Base-by-base conservation (phyloP, 306 rosid genomes). In the Phaseolus lunatus region DNA sequence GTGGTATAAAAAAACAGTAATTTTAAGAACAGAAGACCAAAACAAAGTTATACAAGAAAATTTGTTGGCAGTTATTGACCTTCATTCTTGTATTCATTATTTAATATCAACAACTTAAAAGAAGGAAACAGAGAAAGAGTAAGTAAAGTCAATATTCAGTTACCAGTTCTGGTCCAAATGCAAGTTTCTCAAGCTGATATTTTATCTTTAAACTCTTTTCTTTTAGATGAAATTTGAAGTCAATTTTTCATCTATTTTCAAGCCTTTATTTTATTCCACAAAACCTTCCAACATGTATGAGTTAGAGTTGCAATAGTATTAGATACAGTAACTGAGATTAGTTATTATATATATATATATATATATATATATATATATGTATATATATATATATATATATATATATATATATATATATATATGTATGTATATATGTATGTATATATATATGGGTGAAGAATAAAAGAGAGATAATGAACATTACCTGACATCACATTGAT, bases 401-500 rank as follows among this genome's bases (percentile, higher is more conserved):
- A n/a, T n/a, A n/a, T n/a, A n/a, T n/a, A n/a, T n/a, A n/a, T n/a
- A n/a, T n/a, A n/a, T n/a, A n/a, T n/a, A n/a, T n/a, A n/a, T n/a
- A n/a, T n/a, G n/a, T n/a, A n/a, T n/a, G n/a, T n/a, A n/a, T n/a
- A n/a, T n/a, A n/a, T n/a, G n/a, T n/a, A n/a, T n/a, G n/a, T n/a
- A n/a, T n/a, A n/a, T n/a, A n/a, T n/a, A n/a, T n/a, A n/a, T 31
- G 35, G 35, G 35, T 31, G 7, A 5, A 31, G 31, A 11, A 59
- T 7, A 59, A 59, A 14, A 59, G 9, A 18, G 65, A 5, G n/a
- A 7, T 31, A 12, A 43, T 10, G 12, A 11, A 43, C 13, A 37
- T 31, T 29, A 81, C 81, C 82, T 76, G 76, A 82, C 75, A 70
- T 53, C 5, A 35, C 35, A 26, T 29, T 10, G 15, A 70, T 11